Conservation (phyloP, 2,329 filamentous ascomycete species). For the Pyricularia sp. region DNA sequence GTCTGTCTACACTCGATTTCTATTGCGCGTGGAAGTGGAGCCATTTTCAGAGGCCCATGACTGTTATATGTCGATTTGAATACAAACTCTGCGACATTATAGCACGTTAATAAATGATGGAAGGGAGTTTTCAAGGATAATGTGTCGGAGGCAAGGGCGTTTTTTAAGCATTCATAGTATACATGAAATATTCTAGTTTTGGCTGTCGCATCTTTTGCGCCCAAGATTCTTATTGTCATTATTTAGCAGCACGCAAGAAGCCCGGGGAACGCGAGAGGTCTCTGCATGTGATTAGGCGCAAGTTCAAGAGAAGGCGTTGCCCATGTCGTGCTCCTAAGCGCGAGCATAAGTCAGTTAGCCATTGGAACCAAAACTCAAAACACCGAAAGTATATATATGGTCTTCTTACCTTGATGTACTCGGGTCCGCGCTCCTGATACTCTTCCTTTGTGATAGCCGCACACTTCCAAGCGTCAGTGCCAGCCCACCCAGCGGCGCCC, state of each 20-base stretch:
- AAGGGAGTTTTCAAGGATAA: not conserved
- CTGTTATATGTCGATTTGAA: not conserved
- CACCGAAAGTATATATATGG: not conserved
- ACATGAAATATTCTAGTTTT: not conserved
- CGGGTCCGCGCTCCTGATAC: conserved; percentile 82
- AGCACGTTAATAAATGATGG: not conserved
- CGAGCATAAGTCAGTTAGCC: not conserved
- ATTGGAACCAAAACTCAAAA: conserved; percentile 6
- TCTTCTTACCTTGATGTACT: conserved; percentile 74
- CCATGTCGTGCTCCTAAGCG: conserved; percentile 54
- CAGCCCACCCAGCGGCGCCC: conserved; percentile 81
- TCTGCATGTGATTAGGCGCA: not conserved
- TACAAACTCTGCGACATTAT: not conserved
- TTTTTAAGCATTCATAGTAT: not conserved
- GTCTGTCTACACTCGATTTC: not conserved
- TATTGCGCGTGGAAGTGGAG: not conserved
- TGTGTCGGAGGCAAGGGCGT: not conserved
- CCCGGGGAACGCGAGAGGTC: not conserved
- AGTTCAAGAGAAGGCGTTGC: conserved; percentile 35
- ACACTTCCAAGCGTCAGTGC: conserved; percentile 46
- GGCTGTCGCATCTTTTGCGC: not conserved
- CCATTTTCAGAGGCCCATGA: not conserved
- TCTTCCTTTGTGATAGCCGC: conserved; percentile 70
- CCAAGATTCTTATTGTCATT: not conserved
- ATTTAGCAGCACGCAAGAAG: not conserved